phyloP scores from a whole-genome alignment of 2,329 filamentous ascomycete species.

The Chaetothyriales sp. region DNA sequence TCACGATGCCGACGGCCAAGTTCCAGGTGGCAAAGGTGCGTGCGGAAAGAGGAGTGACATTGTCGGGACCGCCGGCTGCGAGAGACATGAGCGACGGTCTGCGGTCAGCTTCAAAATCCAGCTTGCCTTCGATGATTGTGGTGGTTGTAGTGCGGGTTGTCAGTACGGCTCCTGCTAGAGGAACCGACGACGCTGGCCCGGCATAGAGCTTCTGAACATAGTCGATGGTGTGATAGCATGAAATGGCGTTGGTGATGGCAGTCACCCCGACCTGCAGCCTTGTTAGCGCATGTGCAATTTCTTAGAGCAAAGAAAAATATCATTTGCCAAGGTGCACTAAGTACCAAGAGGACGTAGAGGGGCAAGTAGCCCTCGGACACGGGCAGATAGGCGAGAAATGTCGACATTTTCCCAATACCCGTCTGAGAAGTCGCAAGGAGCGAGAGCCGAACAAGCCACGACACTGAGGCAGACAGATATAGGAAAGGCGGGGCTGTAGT shows the following conservation, averaged over 20 bases:
- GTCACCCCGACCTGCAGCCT: constrained; percentile 58
- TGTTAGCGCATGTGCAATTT: background rate
- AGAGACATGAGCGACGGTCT: constrained; percentile 27
- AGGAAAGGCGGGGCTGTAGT: too few relatives aligned
- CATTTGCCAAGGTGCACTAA: background rate
- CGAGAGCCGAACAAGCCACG: background rate
- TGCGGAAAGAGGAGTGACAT: constrained; percentile 59
- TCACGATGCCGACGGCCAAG: constrained; percentile 59
- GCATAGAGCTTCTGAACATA: constrained; percentile 75
- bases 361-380: constrained; percentile 15
- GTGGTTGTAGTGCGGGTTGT: constrained; percentile 39
- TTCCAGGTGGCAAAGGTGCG: constrained; percentile 85
- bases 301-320: background rate
- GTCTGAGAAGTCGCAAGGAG: background rate
- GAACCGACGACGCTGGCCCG: constrained; percentile 27
- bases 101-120: constrained; percentile 34
- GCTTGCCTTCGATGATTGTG: constrained; percentile 23
- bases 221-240: constrained; percentile 65
- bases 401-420: background rate
- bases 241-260: constrained; percentile 70
- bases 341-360: constrained; percentile 15
- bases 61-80: constrained; percentile 23
- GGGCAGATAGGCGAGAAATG: constrained; percentile 6
- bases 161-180: background rate
- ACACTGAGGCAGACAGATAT: too few relatives aligned